Percentiles rank a stretch among this genome's conserved stretches.
Conservation (phyloP, 2,329 filamentous ascomycete species). For the Plenodomus biglobosus region DNA sequence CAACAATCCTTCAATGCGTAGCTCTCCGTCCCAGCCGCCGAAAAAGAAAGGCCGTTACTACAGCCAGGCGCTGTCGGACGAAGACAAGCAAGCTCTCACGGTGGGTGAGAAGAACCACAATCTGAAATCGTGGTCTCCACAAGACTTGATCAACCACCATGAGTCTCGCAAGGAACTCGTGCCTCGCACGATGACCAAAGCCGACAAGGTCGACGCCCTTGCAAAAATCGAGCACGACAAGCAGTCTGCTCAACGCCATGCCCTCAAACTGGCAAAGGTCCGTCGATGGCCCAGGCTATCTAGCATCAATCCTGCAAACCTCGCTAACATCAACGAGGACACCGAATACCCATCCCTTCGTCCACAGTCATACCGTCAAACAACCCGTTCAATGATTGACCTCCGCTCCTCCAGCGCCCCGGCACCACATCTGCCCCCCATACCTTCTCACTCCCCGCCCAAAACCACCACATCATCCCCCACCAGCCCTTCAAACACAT, state of each 20-base stretch:
- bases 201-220: conserved; percentile 6
- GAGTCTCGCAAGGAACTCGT: conserved; percentile 12
- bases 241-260: conserved; percentile 6
- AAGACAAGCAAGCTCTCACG: conserved; percentile 19
- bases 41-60: conserved; percentile 25
- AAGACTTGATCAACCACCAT: conserved; percentile 12
- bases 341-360: conserved; percentile 5
- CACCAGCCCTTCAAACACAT: not conserved
- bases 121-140: conserved; percentile 14
- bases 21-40: not conserved
- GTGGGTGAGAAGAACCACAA: conserved; percentile 23
- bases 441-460: not conserved
- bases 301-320: conserved; percentile 6
- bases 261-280: conserved; percentile 8
- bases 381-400: conserved; percentile 7
- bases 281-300: conserved; percentile 8
- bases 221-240: conserved; percentile 13
- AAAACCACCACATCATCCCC: not conserved
- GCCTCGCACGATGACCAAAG: conserved; percentile 8
- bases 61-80: conserved; percentile 13
- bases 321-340: conserved; percentile 1
- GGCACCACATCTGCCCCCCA: not conserved
- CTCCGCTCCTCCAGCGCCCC: conserved; percentile 8
- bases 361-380: conserved; percentile 3
- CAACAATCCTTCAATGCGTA: conserved; percentile 1